A percentile compares a stretch with the other conserved stretches of the same genome.
These are phyloP conservation scores for Baorangia bicolor DNA, from an alignment of 768 basidiomycete species.

Conservation along the genomic window DNA sequence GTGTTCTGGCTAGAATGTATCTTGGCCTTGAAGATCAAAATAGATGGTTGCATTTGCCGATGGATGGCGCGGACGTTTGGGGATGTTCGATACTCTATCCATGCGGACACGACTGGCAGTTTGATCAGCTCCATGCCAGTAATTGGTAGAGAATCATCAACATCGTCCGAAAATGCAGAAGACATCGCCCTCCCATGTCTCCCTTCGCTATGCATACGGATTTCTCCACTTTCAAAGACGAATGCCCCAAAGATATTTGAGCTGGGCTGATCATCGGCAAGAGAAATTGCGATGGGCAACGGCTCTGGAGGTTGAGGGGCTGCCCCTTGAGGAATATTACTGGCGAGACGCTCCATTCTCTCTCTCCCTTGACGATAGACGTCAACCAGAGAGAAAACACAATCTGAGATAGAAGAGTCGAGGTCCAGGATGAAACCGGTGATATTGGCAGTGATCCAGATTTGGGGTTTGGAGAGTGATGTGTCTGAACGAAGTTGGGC, in stretches of 20 bases:
- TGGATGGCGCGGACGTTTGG: conserved; percentile 41
- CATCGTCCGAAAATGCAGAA: conserved; percentile 38
- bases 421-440: conserved; percentile 85
- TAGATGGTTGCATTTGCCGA: conserved; percentile 47
- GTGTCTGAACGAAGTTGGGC: conserved; percentile 64
- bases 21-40: conserved; percentile 80
- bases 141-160: conserved; percentile 54
- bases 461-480: conserved; percentile 45
- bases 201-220: conserved; percentile 63
- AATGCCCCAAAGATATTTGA: conserved; percentile 66
- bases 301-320: conserved; percentile 4
- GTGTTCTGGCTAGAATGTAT: conserved; percentile 88
- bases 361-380: conserved; percentile 83
- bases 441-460: conserved; percentile 67
- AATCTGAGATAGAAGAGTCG: conserved; percentile 76
- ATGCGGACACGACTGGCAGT: conserved; percentile 76
- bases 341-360: conserved; percentile 64
- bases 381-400: conserved; percentile 77
- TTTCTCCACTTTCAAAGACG: conserved; percentile 81
- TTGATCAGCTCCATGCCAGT: conserved; percentile 59
- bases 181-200: conserved; percentile 41
- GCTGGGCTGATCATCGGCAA: conserved; percentile 36
- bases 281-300: conserved; percentile 1
- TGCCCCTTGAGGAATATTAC: conserved; percentile 45
- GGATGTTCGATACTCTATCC: conserved; percentile 76